These are phyloP conservation scores for Posidonia australis DNA, from an alignment of 106 monocot species.

Conservation along the genomic window DNA sequence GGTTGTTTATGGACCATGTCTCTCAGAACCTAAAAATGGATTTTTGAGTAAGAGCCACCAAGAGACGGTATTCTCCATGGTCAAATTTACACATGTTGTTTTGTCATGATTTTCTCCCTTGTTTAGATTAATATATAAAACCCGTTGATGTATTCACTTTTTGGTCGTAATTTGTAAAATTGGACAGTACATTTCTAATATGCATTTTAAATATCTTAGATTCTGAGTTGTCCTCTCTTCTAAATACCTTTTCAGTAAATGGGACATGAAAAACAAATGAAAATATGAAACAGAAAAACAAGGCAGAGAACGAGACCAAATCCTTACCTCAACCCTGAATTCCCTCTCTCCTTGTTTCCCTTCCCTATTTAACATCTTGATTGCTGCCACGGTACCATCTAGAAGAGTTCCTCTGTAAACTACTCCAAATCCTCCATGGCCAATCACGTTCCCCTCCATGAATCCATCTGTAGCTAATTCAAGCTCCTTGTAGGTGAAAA, in stretches of 20 bases:
- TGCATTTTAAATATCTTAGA: background rate
- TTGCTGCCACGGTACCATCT: slow-evolving; percentile 57
- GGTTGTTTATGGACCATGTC: no score
- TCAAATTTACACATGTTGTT: no score
- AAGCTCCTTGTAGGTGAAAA: slow-evolving; percentile 85
- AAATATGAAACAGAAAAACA: background rate
- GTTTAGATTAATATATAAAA: no score
- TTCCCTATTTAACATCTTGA: slow-evolving; percentile 61
- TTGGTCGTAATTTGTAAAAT: background rate
- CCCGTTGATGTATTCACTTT: background rate
- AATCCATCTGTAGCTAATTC: slow-evolving; percentile 73
- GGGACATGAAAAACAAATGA: background rate
- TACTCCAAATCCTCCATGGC: slow-evolving; percentile 51
- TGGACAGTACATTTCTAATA: background rate
- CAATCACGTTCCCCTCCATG: slow-evolving; percentile 47
- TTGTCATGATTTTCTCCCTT: no score
- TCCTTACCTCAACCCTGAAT: slow-evolving; percentile 77
- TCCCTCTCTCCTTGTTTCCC: slow-evolving; percentile 66
- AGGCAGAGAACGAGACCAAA: background rate
- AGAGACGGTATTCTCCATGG: no score
- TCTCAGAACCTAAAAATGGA: no score
- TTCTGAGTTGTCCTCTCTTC: background rate
- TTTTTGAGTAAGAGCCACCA: no score
- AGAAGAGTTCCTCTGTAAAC: slow-evolving; percentile 47
- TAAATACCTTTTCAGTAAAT: background rate